phyloP scores from a whole-genome alignment of 305 asterid species.

The Rubia occidens region DNA sequence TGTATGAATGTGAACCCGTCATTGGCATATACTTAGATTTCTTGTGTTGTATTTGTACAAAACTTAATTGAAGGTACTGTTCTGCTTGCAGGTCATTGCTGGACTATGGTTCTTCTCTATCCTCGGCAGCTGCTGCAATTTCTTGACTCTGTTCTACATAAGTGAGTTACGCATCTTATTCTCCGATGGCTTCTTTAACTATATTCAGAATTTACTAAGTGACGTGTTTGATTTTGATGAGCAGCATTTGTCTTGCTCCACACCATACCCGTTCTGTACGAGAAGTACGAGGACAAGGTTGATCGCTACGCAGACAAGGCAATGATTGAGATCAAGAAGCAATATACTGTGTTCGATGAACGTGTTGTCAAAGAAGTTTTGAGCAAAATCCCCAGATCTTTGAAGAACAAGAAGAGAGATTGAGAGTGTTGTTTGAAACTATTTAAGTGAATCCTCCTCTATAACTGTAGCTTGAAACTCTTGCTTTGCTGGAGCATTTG shows the following conservation, averaged over 20 bases:
- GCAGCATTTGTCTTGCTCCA: conserved; percentile 64
- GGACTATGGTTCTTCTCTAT: conserved; percentile 70
- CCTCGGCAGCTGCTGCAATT: conserved; percentile 73
- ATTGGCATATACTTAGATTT: not conserved
- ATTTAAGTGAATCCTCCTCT: not conserved
- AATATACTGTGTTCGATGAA: conserved; percentile 52
- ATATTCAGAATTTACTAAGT: not conserved
- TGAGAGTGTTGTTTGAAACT: conserved; percentile 7
- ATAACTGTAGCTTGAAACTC: conserved; percentile 7
- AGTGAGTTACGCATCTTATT: conserved; percentile 26
- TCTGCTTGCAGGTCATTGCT: conserved; percentile 46
- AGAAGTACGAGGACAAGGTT: conserved; percentile 69
- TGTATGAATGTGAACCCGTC: not conserved
- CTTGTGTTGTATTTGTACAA: not conserved
- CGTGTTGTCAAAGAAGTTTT: conserved; percentile 56
- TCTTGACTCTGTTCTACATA: conserved; percentile 72
- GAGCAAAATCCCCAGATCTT: conserved; percentile 57
- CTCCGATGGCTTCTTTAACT: not conserved
- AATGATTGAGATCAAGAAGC: conserved; percentile 54
- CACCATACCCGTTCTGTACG: conserved; percentile 72
- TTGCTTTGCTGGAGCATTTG: not conserved
- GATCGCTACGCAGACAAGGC: conserved; percentile 73
- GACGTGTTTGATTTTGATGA: not conserved
- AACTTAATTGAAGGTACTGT: not conserved
- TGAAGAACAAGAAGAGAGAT: conserved; percentile 49